Evolutionary conservation across 345 rosid species (phyloP), one percentile per base, ranked within the genome.

Genomic region (Lepidium aucheri): DNA sequence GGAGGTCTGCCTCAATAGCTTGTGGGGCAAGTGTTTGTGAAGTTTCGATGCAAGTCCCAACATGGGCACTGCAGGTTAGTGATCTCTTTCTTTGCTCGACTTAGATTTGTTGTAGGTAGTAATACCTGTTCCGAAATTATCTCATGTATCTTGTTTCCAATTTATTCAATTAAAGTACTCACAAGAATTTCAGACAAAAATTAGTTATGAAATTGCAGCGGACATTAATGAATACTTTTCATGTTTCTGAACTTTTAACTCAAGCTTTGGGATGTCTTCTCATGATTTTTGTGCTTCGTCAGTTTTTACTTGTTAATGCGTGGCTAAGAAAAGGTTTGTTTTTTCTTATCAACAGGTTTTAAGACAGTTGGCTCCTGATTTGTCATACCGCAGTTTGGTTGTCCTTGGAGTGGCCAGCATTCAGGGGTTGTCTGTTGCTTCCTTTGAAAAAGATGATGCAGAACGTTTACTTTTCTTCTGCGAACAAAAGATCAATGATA

Each of bases 1-100:
- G 99, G 50, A 91, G 79, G 65, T 95, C 99, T 61, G 81, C 95
- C 45, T 87, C 97, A 7, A 82, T 91, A 68, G 99, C 97, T 38
- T 91, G 97, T 73, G 96, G 96, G 43, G 95, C 95, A 62, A 87
- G 85, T 74, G 96, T 91, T 36, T 87, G 84, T 80, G 97, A 95
- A 91, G 95, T 91, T 74, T 80, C 86, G 57, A 68, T 91, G 90
- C 90, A 85, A 78, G 93, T 95, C 73, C 95, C 99, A 36, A 63
- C 95, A 60, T 95, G 99, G 99, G 99, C 96, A 69, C 83, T 90
- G 14, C 97, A 91, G 97, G 99, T 94, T 75, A 74, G 52, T 53
- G 39, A 18, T 24, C 47, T 65, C 24, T 34, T 24, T 50, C 26
- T 56, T 33, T 63, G n/a, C 41, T 71, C 2, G 10, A 17, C 49